Base-by-base conservation (phyloP, 2,329 filamentous ascomycete genomes). In the Aaosphaeria arxii region DNA sequence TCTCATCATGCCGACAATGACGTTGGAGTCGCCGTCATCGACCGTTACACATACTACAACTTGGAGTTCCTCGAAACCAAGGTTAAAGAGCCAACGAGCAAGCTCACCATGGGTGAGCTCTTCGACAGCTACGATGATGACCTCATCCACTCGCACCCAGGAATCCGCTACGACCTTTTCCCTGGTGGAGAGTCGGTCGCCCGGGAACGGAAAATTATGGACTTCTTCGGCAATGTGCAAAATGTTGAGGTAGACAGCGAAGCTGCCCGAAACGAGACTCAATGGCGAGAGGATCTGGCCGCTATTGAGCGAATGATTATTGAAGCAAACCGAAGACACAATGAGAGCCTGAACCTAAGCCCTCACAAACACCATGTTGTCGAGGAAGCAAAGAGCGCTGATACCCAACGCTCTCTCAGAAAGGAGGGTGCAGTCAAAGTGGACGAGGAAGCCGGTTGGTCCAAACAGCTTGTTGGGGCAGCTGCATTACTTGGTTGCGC, bases 211-310 rank as follows among this genome's bases (percentile, higher is more conserved):
- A 79, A 94, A 30, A 84, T 99, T 38, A 95, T 95, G 61, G 94
- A 99, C 68, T 99, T 99, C 73, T 97, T 99, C 55, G 94, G 94
- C 28, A 99, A 97, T 67, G 91, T 97, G 11, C 94, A 99, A 69
- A 95, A 92, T 58, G 91, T 99, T 4, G 94, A 97, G 71, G 84
- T 97, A 4, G 89, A 94, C 56, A 50, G 72, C 75, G 46, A 80
- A 74, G 35, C 68, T 63, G 32, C 69, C 61, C 46, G 72, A 63
- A 71, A 71, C 33, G 67, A 71, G 42, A 72, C 71, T 11, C 63
- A 70, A 24, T 75, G 82, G 70, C 74, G 75, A 52, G 86, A 91
- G 57, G 91, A 96, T 60, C 72, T 96, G 51, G 73, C 88, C 32
- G 82, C 85, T n/a, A 79, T 96, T 42, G 88, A 77, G 40, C 73